Evolutionary conservation across 495 filamentous ascomycete species (phyloP).

Genomic region (Neurospora sp.): DNA sequence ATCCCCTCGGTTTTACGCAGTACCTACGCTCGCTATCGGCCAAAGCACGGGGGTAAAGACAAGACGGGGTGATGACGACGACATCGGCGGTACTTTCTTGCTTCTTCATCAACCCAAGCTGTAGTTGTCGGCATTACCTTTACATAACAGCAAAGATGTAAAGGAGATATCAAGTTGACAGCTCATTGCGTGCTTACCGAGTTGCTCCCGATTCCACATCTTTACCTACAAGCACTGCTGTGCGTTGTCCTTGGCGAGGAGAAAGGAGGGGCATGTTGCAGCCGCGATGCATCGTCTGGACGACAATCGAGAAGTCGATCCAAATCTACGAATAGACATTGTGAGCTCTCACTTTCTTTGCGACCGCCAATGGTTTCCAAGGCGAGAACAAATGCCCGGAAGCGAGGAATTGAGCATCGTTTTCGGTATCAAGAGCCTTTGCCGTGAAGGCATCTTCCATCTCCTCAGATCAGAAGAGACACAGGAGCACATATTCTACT

Average conservation of each 20-base stretch:
- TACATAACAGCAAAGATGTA: background rate
- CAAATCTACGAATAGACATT: background rate
- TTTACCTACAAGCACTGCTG: background rate
- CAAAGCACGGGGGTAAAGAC: background rate
- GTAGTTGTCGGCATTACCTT: background rate
- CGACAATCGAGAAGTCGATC: background rate
- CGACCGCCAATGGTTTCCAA: background rate
- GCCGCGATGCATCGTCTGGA: background rate
- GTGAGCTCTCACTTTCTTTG: background rate
- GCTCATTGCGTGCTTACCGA: background rate
- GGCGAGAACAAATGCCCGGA: background rate
- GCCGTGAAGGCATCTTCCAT: background rate
- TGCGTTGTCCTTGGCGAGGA: background rate
- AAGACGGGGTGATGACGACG: background rate
- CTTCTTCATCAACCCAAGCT: background rate
- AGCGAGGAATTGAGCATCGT: background rate
- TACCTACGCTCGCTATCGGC: background rate
- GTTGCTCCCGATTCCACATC: background rate
- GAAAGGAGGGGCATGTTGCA: background rate
- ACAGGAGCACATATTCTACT: background rate
- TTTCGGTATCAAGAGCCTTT: background rate
- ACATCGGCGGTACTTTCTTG: background rate
- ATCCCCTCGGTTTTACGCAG: background rate
- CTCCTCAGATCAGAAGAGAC: background rate
- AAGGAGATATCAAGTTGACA: background rate